Base-by-base conservation (phyloP, 176 grass and related monocot species). In the Eleusine indica region DNA sequence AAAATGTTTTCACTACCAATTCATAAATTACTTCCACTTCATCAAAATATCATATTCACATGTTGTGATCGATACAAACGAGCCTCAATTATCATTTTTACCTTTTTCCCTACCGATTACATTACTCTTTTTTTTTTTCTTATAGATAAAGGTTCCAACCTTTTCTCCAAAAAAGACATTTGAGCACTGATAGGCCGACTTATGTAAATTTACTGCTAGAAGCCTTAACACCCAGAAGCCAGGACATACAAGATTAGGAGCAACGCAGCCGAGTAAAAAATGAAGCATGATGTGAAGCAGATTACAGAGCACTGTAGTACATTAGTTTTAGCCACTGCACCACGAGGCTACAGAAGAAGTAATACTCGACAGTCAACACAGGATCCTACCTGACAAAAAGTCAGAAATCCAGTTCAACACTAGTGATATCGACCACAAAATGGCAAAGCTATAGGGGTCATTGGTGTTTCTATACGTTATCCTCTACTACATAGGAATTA, bases 381-480 rank as follows among this genome's bases (percentile, higher is more conserved):
- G 11, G 14, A 40, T 13, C 6, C 30, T 46, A 61, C 39, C 52
- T 39, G 42, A 70, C 32, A 17, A 66, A 48, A 29, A 74, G 65
- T 66, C 68, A 66, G 57, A 79, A 49, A 74, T 30, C 9, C 49
- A 49, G 41, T 74, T 51, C 49, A 85, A 54, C 5, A 1, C n/a
- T 85, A 51, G 63, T 71, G 16, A 6, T 30, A 6, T 15, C 19
- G 9, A 10, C 60, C 28, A 25, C 38, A 80, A 69, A 83, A 71
- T 51, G 44, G 11, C n/a, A 21, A 79, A 67, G 17, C 7, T 48
- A 38, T 25, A 37, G 25, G 25, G 25, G 32, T 35, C 32, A 48
- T 25, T 79, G 30, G 18, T 29, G 19, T 25, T 46, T 60, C 15
- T 39, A 63, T 69, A 18, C 11, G 16, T 12, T 62, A 9, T 44